Conservation (phyloP, 805 yeast genomes). For the Barnettozyma wickerhamii region DNA sequence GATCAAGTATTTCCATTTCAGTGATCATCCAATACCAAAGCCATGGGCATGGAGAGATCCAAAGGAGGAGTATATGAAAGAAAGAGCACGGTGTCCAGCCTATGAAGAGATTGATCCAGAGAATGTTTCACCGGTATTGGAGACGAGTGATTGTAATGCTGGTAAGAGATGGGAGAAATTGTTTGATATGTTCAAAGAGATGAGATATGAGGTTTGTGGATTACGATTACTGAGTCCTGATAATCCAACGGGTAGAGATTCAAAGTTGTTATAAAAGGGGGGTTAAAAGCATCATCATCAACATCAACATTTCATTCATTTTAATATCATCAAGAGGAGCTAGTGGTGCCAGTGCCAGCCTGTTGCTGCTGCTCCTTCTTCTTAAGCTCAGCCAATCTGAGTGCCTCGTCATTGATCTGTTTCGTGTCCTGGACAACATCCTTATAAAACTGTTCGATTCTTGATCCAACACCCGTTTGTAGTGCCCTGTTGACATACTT, state of each 20-base stretch:
- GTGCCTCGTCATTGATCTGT: slow-evolving; percentile 72
- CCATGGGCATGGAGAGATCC: slow-evolving; percentile 46
- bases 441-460: slow-evolving; percentile 57
- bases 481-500: slow-evolving; percentile 33
- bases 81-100: slow-evolving; percentile 16
- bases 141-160: slow-evolving; percentile 18
- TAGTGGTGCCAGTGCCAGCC: not conserved
- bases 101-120: slow-evolving; percentile 1
- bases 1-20: slow-evolving; percentile 52
- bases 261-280: not conserved
- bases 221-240: slow-evolving; percentile 13
- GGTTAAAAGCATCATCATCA: too few relatives aligned
- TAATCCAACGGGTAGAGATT: slow-evolving; percentile 14
- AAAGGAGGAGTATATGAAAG: slow-evolving; percentile 11
- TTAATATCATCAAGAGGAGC: too few relatives aligned
- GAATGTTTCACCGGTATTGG: slow-evolving; percentile 3
- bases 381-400: slow-evolving; percentile 60
- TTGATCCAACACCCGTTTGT: slow-evolving; percentile 44
- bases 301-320: too few relatives aligned
- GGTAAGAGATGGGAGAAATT: slow-evolving; percentile 20
- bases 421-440: slow-evolving; percentile 49
- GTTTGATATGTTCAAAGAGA: slow-evolving; percentile 11
- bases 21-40: slow-evolving; percentile 62
- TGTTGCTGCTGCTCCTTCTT: slow-evolving; percentile 19
- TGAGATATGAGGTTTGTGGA: slow-evolving; percentile 15